Evolutionary conservation across 768 basidiomycete species (phyloP), one percentile per base, ranked within the genome.

Genomic region (Serendipita sp.): DNA sequence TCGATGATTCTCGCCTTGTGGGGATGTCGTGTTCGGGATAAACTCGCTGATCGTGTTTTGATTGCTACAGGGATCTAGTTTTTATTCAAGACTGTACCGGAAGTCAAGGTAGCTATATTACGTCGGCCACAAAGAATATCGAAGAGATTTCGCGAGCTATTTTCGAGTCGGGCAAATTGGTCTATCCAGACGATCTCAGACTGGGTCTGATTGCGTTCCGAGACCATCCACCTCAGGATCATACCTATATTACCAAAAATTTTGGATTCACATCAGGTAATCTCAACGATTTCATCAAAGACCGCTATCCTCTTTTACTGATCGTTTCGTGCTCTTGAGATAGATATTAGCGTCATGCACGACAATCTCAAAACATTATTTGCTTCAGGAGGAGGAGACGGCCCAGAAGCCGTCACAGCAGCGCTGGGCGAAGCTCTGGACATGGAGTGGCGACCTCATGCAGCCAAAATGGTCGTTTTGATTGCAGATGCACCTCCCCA

Each of bases 401-500:
- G 95, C 0, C 95, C 95, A 0, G 95, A 98, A 73, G 95, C 94
- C 13, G 90, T 97, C 66, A 98, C 95, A 0, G 93, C 95, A 2
- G 95, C 87, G 16, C 76, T 98, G 72, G 85, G 83, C 0, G 93
- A 94, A 71, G 86, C 86, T 6, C 69, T 93, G 70, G 83, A 84
- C 63, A 88, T 98, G 84, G 87, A 91, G 10, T 98, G 95, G 95
- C 80, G 95, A 69, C 78, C 80, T 58, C 74, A 81, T 52, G 88
- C 95, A 31, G 90, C 87, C 72, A 97, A 91, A 78, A 97, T 98
- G 91, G 81, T 92, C 62, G 92, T 98, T 3, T 81, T 97, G 69
- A 93, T 97, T 70, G 93, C 95, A 16, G 95, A 98, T 78, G 95
- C 95, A 0, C 95, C 95, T 43, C 92, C 94, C 15, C 95, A 98